A percentile compares a stretch with the other conserved stretches of the same genome.
Evolutionary conservation across 208 protist species (phyloP).

Genomic region (Acanthamoeba royreba): DNA sequence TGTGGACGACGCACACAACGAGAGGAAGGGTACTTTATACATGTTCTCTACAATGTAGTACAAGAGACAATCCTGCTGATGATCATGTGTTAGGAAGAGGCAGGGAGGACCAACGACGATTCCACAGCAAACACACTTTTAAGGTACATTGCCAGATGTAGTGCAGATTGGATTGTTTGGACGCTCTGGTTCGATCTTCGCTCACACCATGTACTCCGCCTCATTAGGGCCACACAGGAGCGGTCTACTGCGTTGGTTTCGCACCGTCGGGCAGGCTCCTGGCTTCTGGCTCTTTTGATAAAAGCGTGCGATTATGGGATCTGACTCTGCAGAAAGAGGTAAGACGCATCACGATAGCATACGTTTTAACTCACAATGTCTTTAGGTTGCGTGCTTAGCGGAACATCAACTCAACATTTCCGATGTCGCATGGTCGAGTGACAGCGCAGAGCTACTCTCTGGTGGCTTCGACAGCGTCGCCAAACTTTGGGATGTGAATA

Average conservation of each 20-base stretch:
- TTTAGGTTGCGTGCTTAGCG: conserved; percentile 25
- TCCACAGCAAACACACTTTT: conserved; percentile 59
- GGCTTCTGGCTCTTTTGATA: conserved; percentile 67
- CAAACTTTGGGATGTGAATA: conserved; percentile 63
- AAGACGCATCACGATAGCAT: not conserved
- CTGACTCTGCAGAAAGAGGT: conserved; percentile 55
- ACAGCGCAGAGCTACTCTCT: conserved; percentile 57
- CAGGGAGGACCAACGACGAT: conserved; percentile 56
- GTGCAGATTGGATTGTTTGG: not conserved
- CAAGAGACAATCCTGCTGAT: not conserved
- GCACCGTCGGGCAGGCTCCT: conserved; percentile 67
- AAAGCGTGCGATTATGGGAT: conserved; percentile 69
- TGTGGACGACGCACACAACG: not conserved
- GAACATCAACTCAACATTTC: conserved; percentile 61
- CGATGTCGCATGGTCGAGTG: conserved; percentile 59
- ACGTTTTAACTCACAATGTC: not conserved
- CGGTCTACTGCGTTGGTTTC: conserved; percentile 61
- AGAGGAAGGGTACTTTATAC: not conserved
- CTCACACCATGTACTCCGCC: not conserved
- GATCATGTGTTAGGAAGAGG: not conserved
- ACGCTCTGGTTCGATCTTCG: not conserved
- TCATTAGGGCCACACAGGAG: conserved; percentile 55
- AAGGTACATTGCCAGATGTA: conserved; percentile 15
- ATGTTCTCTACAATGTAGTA: too few relatives aligned
- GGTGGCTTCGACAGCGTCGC: conserved; percentile 51